Evolutionary conservation across 495 filamentous ascomycete genomes (phyloP).

Genomic region (Penicillium maclennaniae): DNA sequence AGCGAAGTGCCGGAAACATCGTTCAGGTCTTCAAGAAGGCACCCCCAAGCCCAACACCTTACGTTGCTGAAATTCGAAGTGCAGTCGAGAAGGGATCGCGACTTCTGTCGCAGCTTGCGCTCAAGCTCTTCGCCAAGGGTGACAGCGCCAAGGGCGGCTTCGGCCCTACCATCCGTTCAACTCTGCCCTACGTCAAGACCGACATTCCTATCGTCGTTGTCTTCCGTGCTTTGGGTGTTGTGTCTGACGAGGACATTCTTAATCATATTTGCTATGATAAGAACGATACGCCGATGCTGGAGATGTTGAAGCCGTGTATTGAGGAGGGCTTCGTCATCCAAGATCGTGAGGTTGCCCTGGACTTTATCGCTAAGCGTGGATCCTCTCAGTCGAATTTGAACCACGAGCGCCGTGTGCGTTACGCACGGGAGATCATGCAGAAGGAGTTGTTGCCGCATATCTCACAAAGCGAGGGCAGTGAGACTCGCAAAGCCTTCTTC

Average conservation of each 20-base stretch:
- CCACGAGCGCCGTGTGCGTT: slow-evolving; percentile 81
- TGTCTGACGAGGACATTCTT: slow-evolving; percentile 96
- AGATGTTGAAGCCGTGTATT: slow-evolving; percentile 93
- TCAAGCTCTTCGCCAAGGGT: slow-evolving; percentile 83
- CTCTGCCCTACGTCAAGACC: slow-evolving; percentile 85
- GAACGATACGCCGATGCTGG: slow-evolving; percentile 93
- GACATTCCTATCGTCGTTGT: slow-evolving; percentile 93
- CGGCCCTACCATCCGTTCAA: slow-evolving; percentile 83
- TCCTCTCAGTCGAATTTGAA: slow-evolving; percentile 65
- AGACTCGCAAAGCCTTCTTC: slow-evolving; percentile 97
- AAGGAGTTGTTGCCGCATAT: slow-evolving; percentile 97
- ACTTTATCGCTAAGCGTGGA: slow-evolving; percentile 92
- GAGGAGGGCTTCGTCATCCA: slow-evolving; percentile 96
- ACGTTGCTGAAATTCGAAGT: slow-evolving; percentile 92
- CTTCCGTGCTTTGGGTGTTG: slow-evolving; percentile 91
- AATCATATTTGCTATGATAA: slow-evolving; percentile 96
- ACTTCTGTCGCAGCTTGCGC: slow-evolving; percentile 81
- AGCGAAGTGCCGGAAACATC: slow-evolving; percentile 95
- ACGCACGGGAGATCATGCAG: slow-evolving; percentile 89
- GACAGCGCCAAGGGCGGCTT: slow-evolving; percentile 72
- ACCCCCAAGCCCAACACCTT: slow-evolving; percentile 78
- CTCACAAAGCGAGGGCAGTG: slow-evolving; percentile 91
- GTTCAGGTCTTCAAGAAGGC: slow-evolving; percentile 99
- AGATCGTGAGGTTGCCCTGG: slow-evolving; percentile 89
- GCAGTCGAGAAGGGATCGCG: slow-evolving; percentile 94